phyloP scores from a whole-genome alignment of 805 yeast genomes.

The Ogataea siamensis region DNA sequence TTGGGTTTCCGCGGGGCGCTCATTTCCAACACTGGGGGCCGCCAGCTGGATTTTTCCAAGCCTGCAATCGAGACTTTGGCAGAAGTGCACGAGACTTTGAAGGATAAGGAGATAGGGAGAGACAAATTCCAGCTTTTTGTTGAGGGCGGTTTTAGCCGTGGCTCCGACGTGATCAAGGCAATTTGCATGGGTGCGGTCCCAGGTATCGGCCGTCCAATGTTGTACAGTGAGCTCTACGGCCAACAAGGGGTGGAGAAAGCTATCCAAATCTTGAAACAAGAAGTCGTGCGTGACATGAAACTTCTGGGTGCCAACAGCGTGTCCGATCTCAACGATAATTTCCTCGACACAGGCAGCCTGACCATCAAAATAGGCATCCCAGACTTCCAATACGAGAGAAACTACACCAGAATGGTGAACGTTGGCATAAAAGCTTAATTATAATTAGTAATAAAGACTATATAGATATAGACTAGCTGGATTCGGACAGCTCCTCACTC shows the following conservation, averaged over 20 bases:
- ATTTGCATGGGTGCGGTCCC: constrained; percentile 46
- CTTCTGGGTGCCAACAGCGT: constrained; percentile 52
- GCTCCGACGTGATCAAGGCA: constrained; percentile 42
- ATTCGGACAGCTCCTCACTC: neutral
- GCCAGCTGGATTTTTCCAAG: constrained; percentile 62
- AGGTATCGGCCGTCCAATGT: constrained; percentile 74
- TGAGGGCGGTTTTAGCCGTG: constrained; percentile 46
- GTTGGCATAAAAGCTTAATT: constrained; percentile 1
- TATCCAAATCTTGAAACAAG: constrained; percentile 55
- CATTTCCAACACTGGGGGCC: constrained; percentile 73
- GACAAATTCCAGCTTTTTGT: constrained; percentile 51
- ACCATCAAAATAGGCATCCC: constrained; percentile 63
- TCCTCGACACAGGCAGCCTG: constrained; percentile 56
- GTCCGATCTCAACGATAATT: constrained; percentile 38
- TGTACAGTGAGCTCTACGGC: constrained; percentile 78
- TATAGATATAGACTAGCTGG: constrained; percentile 1
- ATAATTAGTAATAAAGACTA: neutral
- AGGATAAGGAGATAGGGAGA: constrained; percentile 44
- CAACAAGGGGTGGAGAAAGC: constrained; percentile 69
- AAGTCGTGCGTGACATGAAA: constrained; percentile 59
- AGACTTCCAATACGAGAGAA: constrained; percentile 54
- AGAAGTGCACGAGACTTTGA: constrained; percentile 48
- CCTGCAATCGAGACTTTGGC: constrained; percentile 63
- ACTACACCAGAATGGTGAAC: constrained; percentile 32
- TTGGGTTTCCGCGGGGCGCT: constrained; percentile 62